Evolutionary conservation across 2,329 filamentous ascomycete genomes (phyloP).

Genomic region (Neofusicoccum ribis): DNA sequence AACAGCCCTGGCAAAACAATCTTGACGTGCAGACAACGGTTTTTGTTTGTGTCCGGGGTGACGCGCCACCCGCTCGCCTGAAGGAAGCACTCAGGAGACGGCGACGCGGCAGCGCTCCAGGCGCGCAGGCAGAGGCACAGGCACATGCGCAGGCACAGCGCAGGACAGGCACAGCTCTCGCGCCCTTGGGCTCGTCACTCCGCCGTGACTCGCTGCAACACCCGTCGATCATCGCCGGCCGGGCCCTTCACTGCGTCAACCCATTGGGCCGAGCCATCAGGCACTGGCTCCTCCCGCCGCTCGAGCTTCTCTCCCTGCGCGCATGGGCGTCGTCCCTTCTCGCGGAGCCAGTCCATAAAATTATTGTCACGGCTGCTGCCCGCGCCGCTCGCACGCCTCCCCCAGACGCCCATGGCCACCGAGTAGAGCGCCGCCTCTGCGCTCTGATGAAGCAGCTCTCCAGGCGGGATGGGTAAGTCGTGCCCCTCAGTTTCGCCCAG

Average conservation of each 20-base stretch:
- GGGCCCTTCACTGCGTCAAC: constrained; percentile 12
- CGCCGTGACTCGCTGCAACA: constrained; percentile 18
- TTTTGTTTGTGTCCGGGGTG: not conserved
- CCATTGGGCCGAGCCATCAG: constrained; percentile 16
- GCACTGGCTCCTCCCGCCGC: constrained; percentile 14
- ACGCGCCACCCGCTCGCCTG: constrained; percentile 11
- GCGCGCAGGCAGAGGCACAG: not conserved
- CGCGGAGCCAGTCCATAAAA: constrained; percentile 10
- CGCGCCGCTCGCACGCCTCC: constrained; percentile 24
- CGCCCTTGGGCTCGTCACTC: constrained; percentile 6
- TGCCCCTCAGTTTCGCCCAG: not conserved
- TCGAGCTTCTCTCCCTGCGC: constrained; percentile 19
- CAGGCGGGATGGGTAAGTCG: constrained; percentile 42
- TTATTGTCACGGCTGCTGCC: constrained; percentile 12
- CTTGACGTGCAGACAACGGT: constrained; percentile 12
- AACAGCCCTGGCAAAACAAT: not conserved
- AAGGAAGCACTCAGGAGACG: constrained; percentile 17
- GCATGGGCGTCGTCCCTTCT: constrained; percentile 15
- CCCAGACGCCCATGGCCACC: constrained; percentile 24
- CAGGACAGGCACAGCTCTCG: not conserved
- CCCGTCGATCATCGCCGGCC: constrained; percentile 18
- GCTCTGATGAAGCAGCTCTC: constrained; percentile 35
- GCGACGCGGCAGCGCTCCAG: constrained; percentile 2
- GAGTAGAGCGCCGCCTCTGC: constrained; percentile 20
- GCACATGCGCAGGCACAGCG: not conserved